These are phyloP conservation scores for Favolaschia claudopus DNA, from an alignment of 768 basidiomycete species.

Conservation along the genomic window DNA sequence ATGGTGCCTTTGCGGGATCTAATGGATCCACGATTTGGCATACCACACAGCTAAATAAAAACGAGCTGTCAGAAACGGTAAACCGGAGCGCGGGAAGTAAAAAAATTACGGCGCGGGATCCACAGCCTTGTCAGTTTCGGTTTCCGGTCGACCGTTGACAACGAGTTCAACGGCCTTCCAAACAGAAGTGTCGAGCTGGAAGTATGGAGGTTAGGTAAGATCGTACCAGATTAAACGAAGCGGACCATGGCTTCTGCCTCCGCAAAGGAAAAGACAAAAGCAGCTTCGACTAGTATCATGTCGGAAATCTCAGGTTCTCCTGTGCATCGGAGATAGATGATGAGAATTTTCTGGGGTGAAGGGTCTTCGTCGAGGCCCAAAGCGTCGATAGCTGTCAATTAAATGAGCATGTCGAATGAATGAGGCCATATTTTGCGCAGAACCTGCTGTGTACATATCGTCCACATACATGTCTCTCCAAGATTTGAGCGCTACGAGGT, in stretches of 20 bases:
- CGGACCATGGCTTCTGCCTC: slow-evolving; percentile 22
- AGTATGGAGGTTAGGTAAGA: not conserved
- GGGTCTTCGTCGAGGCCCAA: slow-evolving; percentile 19
- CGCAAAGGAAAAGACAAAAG: slow-evolving; percentile 24
- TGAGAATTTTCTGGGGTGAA: slow-evolving; percentile 4
- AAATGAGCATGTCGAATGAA: not conserved
- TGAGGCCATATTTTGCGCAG: not conserved
- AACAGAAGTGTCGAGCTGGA: slow-evolving; percentile 7
- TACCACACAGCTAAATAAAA: slow-evolving; percentile 18
- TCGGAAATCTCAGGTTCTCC: slow-evolving; percentile 14
- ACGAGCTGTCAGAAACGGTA: not conserved
- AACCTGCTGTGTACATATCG: slow-evolving; percentile 21
- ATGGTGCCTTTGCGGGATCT: slow-evolving; percentile 11
- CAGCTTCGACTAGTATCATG: slow-evolving; percentile 11
- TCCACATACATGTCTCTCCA: slow-evolving; percentile 21
- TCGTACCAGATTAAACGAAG: not conserved
- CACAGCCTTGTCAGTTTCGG: slow-evolving; percentile 2
- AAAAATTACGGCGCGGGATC: slow-evolving; percentile 16
- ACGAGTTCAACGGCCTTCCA: slow-evolving; percentile 14
- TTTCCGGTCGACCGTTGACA: slow-evolving; percentile 18
- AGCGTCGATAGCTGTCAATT: slow-evolving; percentile 18
- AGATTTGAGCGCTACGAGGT: slow-evolving; percentile 9
- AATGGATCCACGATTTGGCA: slow-evolving; percentile 23
- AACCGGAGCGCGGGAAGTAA: not conserved
- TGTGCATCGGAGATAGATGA: slow-evolving; percentile 20